Evolutionary conservation across 1,284 basidiomycete genomes (phyloP).

Genomic region (Phenoliferia sp.): DNA sequence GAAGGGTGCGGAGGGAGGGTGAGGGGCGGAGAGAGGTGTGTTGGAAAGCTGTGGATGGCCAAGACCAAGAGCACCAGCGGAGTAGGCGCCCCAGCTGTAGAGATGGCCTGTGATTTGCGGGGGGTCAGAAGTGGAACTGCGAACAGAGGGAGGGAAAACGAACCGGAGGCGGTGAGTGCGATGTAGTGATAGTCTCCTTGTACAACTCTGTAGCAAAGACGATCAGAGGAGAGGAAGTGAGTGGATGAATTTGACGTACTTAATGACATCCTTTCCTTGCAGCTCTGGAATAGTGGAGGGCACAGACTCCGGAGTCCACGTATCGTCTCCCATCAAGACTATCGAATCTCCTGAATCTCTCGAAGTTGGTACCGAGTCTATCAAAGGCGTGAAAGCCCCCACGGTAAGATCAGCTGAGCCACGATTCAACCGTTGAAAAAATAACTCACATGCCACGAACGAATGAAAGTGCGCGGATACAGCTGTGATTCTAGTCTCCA

Average conservation of each 20-base stretch:
- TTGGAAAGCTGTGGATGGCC: slow-evolving; percentile 50
- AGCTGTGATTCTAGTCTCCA: slow-evolving; percentile 21
- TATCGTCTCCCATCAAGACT: slow-evolving; percentile 30
- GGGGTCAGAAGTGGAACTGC: background rate
- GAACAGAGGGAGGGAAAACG: background rate
- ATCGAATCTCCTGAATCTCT: slow-evolving; percentile 8
- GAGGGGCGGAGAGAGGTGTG: slow-evolving; percentile 18
- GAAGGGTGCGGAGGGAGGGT: background rate
- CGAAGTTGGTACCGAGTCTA: slow-evolving; percentile 20
- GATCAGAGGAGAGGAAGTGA: background rate
- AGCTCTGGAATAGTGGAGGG: slow-evolving; percentile 30
- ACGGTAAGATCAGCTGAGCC: no score
- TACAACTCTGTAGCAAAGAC: slow-evolving; percentile 33
- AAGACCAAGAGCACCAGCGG: slow-evolving; percentile 72
- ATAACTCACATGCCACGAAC: slow-evolving; percentile 29
- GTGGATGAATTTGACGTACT: slow-evolving; percentile 6
- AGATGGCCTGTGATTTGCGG: slow-evolving; percentile 45
- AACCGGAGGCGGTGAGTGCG: slow-evolving; percentile 70
- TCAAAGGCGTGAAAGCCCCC: background rate
- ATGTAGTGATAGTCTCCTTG: slow-evolving; percentile 81
- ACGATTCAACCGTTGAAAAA: no score
- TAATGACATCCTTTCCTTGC: slow-evolving; percentile 33
- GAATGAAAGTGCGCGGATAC: slow-evolving; percentile 33
- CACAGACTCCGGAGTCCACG: slow-evolving; percentile 2
- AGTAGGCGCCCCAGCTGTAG: slow-evolving; percentile 76